Evolutionary conservation across 2,329 filamentous ascomycete genomes (phyloP), one percentile per base, ranked within the genome.

Genomic region (Colletotrichum abscissum): DNA sequence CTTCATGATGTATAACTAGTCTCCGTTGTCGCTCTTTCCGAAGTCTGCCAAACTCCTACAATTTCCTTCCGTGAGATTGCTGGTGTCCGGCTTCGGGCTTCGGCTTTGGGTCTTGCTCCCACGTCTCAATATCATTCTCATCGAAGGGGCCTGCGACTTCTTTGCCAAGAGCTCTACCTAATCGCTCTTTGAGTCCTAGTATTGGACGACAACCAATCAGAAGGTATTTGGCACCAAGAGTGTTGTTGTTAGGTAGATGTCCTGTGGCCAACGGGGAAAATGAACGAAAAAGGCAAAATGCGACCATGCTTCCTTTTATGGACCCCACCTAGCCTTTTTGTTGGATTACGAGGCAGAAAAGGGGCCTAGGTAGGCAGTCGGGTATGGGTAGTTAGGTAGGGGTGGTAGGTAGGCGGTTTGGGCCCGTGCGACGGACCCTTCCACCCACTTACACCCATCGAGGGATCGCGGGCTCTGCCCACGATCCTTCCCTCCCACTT

Each of bases 101-200:
- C 16, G 52, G 14, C 14, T 28, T 26, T 14, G 9, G 1, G 16
- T 14, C 24, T 14, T 14, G 6, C 12, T 85, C 82, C 81, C 84
- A 88, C 1, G 83, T 86, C 67, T 88, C 84, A 63, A 89, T 85
- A 19, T 80, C 77, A 4, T 81, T 77, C 3, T 77, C 69, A 33
- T 80, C 78, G 33, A 80, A 80, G 26, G 81, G 77, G 22, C 88
- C 88, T 5, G 88, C 85, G 16, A 90, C 75, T 3, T 89, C 87
- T n/a, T 80, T 78, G 8, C 88, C 88, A 0, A 91, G 79, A 3
- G 87, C 88, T 73, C 84, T 84, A 35, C 86, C 87, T 0, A 91
- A 81, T 5, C 89, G 85, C 78, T 90, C 88, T 69, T 86, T 85
- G 5, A 91, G 82, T 4, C 88, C 88, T 0, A 88, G 77, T 8